Percentiles rank a stretch among this genome's conserved stretches.
phyloP scores from a whole-genome alignment of 177 flowering plant species.

The Tripterygium wilfordii region DNA sequence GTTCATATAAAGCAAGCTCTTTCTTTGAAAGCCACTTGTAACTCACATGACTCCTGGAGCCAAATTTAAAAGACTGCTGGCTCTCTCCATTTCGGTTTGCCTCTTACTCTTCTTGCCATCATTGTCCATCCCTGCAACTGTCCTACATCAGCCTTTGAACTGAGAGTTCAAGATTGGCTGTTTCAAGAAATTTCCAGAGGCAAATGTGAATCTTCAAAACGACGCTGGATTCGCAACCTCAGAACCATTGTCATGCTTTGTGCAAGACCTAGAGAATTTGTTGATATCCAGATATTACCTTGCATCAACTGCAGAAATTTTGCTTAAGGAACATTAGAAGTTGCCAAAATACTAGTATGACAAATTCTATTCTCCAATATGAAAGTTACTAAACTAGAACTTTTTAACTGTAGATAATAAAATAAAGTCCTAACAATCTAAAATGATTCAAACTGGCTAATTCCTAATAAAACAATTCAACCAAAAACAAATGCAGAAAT shows the following conservation, averaged over 20 bases:
- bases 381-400: too few species aligned
- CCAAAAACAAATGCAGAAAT: too few species aligned
- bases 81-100: constrained; percentile 73
- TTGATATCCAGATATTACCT: constrained; percentile 59
- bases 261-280: constrained; percentile 35
- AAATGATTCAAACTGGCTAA: too few species aligned
- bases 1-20: too few species aligned
- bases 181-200: constrained; percentile 30
- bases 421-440: too few species aligned
- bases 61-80: too few species aligned
- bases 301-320: constrained; percentile 57
- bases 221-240: constrained; percentile 46
- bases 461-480: too few species aligned
- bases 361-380: too few species aligned
- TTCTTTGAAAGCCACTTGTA: constrained; percentile 67
- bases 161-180: constrained; percentile 36
- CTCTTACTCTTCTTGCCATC: constrained; percentile 55
- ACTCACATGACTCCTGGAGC: too few species aligned
- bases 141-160: constrained; percentile 55
- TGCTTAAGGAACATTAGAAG: neutral
- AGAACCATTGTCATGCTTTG: constrained; percentile 61
- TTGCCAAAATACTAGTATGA: too few species aligned
- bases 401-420: too few species aligned
- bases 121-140: constrained; percentile 66
- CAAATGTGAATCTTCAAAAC: constrained; percentile 14